A percentile compares a stretch with the other conserved stretches of the same genome.
phyloP scores from a whole-genome alignment of 2,329 filamentous ascomycete genomes.

The Xylaria sp. region DNA sequence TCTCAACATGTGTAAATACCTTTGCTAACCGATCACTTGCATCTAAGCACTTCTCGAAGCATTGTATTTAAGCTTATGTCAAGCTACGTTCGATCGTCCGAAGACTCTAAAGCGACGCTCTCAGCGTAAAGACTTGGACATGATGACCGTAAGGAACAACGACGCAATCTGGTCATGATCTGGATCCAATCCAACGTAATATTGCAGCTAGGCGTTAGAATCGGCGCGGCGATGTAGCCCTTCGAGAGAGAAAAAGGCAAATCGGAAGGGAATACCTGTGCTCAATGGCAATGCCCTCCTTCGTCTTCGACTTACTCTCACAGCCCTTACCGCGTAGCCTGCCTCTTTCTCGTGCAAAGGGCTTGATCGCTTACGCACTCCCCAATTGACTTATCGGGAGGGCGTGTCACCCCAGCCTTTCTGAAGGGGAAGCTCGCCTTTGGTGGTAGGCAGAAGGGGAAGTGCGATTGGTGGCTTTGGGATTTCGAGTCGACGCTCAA shows the following conservation, averaged over 20 bases:
- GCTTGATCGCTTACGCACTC: not conserved
- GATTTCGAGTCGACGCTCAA: constrained; percentile 4
- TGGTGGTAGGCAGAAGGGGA: constrained; percentile 12
- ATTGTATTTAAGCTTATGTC: not conserved
- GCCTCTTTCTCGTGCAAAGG: not conserved
- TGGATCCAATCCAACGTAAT: not conserved
- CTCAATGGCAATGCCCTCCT: not conserved
- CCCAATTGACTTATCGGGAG: not conserved
- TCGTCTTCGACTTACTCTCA: not conserved
- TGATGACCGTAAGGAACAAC: not conserved
- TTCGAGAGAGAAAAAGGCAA: not conserved
- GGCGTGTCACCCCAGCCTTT: not conserved
- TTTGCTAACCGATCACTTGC: not conserved
- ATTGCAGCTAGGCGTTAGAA: not conserved
- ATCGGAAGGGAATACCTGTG: not conserved
- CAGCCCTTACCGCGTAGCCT: not conserved
- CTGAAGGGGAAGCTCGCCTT: not conserved
- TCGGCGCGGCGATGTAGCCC: not conserved
- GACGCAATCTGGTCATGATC: constrained; percentile 5
- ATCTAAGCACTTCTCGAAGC: not conserved
- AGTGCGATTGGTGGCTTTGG: constrained; percentile 9
- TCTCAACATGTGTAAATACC: not conserved
- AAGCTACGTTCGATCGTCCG: not conserved
- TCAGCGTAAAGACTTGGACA: constrained; percentile 4
- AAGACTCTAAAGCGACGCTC: not conserved